Conservation (phyloP, 129 eudicot species). For the Pulicaria dysenterica region DNA sequence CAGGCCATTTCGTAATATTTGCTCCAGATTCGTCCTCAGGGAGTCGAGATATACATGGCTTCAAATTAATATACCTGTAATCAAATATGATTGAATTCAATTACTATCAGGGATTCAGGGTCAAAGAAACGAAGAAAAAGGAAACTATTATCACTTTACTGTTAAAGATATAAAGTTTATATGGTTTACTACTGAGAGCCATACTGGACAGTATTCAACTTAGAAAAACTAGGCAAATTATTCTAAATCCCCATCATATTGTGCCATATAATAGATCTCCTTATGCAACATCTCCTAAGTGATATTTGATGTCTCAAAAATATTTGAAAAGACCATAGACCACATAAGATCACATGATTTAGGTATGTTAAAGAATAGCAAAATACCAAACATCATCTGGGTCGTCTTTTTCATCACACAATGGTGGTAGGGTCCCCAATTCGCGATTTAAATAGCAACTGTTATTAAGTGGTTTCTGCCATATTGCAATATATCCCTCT, state of each 20-base stretch:
- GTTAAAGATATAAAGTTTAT: background rate
- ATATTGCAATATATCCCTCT: constrained; percentile 94
- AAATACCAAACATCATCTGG: constrained; percentile 90
- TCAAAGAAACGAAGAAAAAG: no score
- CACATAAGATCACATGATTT: constrained; percentile 9
- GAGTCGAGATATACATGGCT: constrained; percentile 78
- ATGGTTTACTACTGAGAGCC: background rate
- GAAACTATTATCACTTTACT: no score
- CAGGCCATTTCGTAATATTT: constrained; percentile 79
- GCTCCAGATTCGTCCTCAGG: constrained; percentile 85
- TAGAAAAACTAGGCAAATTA: background rate
- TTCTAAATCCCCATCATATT: background rate
- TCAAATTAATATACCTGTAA: constrained; percentile 82
- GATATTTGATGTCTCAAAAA: background rate
- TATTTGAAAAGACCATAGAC: constrained; percentile 5
- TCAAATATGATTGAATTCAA: background rate
- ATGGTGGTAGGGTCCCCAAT: constrained; percentile 68
- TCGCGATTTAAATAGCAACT: constrained; percentile 86
- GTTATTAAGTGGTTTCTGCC: constrained; percentile 88
- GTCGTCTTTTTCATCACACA: constrained; percentile 77
- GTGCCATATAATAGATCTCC: constrained; percentile 6
- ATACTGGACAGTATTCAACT: background rate
- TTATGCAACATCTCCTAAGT: background rate
- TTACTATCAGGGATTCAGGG: background rate
- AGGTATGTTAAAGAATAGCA: background rate